Conservation (phyloP, 495 filamentous ascomycete species). For the Xeromyces bisporus region DNA sequence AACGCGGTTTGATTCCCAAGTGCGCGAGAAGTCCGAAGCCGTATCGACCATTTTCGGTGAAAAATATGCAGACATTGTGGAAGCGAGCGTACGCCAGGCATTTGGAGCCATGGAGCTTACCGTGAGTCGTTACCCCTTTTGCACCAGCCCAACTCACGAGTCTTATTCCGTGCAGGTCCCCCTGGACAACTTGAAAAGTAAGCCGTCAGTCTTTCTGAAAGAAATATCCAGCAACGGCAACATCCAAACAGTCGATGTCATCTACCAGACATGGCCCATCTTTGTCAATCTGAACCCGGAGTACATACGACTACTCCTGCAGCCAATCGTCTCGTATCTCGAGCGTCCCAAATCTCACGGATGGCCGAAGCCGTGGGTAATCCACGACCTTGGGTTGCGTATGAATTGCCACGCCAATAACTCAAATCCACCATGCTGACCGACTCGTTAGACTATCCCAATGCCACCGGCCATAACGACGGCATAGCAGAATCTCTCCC, state of each 20-base stretch:
- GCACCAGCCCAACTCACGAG: constrained; percentile 18
- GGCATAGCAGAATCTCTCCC: constrained; percentile 18
- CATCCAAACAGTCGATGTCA: constrained; percentile 32
- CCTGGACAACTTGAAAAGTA: not conserved
- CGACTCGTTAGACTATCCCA: constrained; percentile 22
- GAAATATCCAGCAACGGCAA: constrained; percentile 33
- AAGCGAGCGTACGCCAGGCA: constrained; percentile 23
- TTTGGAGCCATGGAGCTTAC: constrained; percentile 28
- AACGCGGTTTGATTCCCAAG: constrained; percentile 11
- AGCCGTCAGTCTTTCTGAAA: constrained; percentile 16
- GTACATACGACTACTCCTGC: constrained; percentile 22
- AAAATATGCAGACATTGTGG: constrained; percentile 30
- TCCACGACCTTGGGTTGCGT: constrained; percentile 9
- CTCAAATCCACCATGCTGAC: constrained; percentile 19
- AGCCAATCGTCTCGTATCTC: constrained; percentile 27
- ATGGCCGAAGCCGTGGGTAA: constrained; percentile 9
- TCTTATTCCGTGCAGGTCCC: too few species aligned
- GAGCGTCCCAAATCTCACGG: constrained; percentile 4
- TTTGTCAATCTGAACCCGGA: constrained; percentile 25
- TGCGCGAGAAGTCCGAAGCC: constrained; percentile 8
- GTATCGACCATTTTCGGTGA: constrained; percentile 9
- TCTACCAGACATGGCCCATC: constrained; percentile 24
- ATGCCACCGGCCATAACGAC: constrained; percentile 24
- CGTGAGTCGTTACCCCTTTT: constrained; percentile 20
- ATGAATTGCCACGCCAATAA: constrained; percentile 9